phyloP scores from a whole-genome alignment of 805 yeast species.

The Ogataea naganishii region DNA sequence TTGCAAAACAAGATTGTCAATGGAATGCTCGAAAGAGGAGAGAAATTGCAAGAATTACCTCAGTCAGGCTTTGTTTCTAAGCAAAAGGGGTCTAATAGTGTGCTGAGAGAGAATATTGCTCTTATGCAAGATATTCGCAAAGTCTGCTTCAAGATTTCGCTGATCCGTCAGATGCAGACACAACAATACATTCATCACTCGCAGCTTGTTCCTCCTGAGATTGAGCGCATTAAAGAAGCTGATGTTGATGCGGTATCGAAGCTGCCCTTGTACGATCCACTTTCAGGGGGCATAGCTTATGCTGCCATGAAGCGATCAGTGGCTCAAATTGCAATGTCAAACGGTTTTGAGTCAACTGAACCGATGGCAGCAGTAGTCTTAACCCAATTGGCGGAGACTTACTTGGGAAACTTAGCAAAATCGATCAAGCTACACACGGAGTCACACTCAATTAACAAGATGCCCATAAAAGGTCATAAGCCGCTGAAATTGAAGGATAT shows the following conservation, averaged over 20 bases:
- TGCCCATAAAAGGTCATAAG: constrained; percentile 17
- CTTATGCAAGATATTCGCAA: constrained; percentile 85
- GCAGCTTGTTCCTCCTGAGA: constrained; percentile 62
- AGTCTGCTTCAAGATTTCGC: constrained; percentile 78
- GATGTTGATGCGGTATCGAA: constrained; percentile 84
- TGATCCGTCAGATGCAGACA: constrained; percentile 86
- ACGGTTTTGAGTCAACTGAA: constrained; percentile 84
- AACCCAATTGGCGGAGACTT: constrained; percentile 77
- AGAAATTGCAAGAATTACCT: constrained; percentile 24
- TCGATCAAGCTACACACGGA: constrained; percentile 68
- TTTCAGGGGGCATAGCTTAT: constrained; percentile 52
- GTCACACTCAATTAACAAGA: constrained; percentile 39
- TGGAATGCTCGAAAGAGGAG: constrained; percentile 20
- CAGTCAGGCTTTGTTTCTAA: constrained; percentile 33
- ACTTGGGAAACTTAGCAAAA: constrained; percentile 63
- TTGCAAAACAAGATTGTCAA: constrained; percentile 37
- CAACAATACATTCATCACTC: constrained; percentile 68
- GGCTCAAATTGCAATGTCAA: constrained; percentile 78
- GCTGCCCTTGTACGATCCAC: constrained; percentile 56
- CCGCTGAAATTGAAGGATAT: constrained; percentile 30
- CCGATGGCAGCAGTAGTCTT: constrained; percentile 69
- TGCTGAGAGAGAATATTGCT: constrained; percentile 56
- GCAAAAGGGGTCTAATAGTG: constrained; percentile 50
- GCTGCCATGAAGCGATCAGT: constrained; percentile 60
- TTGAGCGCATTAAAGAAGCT: constrained; percentile 44